Evolutionary conservation across 2,329 filamentous ascomycete species (phyloP).

Genomic region (Alternaria consortialis): DNA sequence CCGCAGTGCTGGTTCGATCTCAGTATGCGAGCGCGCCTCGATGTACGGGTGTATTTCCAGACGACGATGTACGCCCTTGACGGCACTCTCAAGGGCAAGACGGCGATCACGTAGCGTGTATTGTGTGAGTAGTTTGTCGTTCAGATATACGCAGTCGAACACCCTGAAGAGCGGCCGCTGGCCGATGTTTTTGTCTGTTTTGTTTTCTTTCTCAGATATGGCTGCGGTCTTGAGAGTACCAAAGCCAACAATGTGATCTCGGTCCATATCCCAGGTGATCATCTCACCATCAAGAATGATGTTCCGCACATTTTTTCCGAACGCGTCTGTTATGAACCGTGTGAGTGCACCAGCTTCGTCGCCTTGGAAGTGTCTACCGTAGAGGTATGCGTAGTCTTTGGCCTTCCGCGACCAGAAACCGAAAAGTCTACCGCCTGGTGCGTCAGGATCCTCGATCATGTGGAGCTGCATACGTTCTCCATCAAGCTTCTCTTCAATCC

Average conservation of each 20-base stretch:
- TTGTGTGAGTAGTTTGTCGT: constrained; percentile 78
- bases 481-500: constrained; percentile 98
- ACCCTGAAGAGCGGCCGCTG: constrained; percentile 82
- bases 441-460: constrained; percentile 75
- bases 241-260: constrained; percentile 86
- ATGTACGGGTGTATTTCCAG: constrained; percentile 83
- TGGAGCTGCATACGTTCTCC: constrained; percentile 98
- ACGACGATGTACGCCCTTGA: constrained; percentile 75
- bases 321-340: constrained; percentile 78
- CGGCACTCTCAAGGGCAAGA: constrained; percentile 74
- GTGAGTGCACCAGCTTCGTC: constrained; percentile 77
- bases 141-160: constrained; percentile 92
- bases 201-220: constrained; percentile 78
- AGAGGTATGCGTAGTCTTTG: constrained; percentile 95
- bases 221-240: constrained; percentile 94
- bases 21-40: constrained; percentile 70
- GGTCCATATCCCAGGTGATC: constrained; percentile 94
- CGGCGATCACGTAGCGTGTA: constrained; percentile 86
- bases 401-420: constrained; percentile 95
- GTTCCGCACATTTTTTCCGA: constrained; percentile 79
- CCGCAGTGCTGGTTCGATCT: constrained; percentile 81
- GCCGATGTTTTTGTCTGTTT: constrained; percentile 63
- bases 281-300: constrained; percentile 97
- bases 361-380: constrained; percentile 79
- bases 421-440: constrained; percentile 77